Evolutionary conservation across 305 asterid genomes (phyloP).

Genomic region (Fraxinus angustifolia): DNA sequence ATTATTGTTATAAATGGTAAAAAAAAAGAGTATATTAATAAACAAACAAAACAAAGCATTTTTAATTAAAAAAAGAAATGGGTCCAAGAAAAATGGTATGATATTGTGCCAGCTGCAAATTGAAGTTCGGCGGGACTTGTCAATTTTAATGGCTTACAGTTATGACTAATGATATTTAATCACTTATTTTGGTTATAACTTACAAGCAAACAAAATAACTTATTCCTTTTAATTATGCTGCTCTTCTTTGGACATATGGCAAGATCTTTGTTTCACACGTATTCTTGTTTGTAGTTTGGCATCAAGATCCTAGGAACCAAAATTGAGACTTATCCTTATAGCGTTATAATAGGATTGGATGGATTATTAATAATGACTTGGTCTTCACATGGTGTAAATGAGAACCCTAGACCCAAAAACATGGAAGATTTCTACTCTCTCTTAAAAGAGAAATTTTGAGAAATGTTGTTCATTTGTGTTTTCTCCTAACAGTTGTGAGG

Average conservation of each 20-base stretch:
- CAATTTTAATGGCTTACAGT: constrained; percentile 13
- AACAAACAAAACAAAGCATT: too few species aligned
- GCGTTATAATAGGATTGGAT: background rate
- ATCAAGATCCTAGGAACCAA: background rate
- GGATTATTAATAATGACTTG: background rate
- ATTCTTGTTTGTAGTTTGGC: too few species aligned
- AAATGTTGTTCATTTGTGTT: too few species aligned
- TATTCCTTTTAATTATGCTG: background rate
- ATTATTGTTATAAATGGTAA: too few species aligned
- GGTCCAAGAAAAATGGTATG: constrained; percentile 13
- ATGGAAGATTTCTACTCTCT: background rate
- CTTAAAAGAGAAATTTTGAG: too few species aligned
- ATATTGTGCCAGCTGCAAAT: constrained; percentile 13
- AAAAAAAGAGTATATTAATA: too few species aligned
- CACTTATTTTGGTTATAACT: background rate
- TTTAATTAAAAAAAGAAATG: background rate
- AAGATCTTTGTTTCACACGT: background rate
- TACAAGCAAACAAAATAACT: background rate
- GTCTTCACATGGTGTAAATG: background rate
- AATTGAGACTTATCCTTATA: too few species aligned
- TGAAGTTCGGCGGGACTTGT: constrained; percentile 15
- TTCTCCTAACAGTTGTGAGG: too few species aligned
- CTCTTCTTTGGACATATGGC: background rate
- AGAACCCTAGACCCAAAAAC: background rate
- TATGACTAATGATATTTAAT: background rate